phyloP scores from a whole-genome alignment of 345 rosid species.

The Arabis alpina region DNA sequence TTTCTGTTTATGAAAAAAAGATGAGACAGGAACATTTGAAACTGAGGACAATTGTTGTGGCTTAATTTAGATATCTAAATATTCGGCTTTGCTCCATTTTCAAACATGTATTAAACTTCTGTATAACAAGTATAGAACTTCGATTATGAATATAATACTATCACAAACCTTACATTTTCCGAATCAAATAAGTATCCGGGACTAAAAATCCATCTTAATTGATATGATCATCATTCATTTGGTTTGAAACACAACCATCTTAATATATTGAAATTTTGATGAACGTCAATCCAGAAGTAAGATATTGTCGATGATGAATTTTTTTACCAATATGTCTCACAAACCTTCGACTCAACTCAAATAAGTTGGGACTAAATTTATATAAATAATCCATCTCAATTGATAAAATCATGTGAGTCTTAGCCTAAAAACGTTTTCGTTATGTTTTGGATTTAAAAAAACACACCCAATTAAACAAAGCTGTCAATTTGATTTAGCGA shows the following conservation, averaged over 20 bases:
- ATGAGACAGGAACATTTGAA: conserved; percentile 38
- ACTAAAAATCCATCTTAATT: not conserved
- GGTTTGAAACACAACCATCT: too few species aligned
- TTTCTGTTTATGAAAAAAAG: conserved; percentile 22
- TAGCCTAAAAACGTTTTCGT: not conserved
- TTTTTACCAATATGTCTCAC: too few species aligned
- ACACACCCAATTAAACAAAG: too few species aligned
- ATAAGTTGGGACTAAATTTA: too few species aligned
- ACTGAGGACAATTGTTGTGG: conserved; percentile 35
- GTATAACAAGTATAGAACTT: not conserved
- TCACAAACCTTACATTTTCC: not conserved
- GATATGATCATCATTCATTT: too few species aligned
- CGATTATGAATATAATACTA: not conserved
- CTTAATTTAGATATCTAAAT: conserved; percentile 39
- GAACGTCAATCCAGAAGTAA: too few species aligned
- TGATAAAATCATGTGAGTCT: conserved; percentile 5
- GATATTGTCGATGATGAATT: too few species aligned
- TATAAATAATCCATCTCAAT: not conserved
- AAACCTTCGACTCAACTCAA: too few species aligned
- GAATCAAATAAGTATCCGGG: not conserved
- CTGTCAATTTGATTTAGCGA: too few species aligned
- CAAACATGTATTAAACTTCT: not conserved
- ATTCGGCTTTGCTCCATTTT: conserved; percentile 29
- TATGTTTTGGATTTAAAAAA: too few species aligned
- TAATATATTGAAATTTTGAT: too few species aligned